Conservation (phyloP, 768 basidiomycete genomes). For the Lactarius sanguifluus region DNA sequence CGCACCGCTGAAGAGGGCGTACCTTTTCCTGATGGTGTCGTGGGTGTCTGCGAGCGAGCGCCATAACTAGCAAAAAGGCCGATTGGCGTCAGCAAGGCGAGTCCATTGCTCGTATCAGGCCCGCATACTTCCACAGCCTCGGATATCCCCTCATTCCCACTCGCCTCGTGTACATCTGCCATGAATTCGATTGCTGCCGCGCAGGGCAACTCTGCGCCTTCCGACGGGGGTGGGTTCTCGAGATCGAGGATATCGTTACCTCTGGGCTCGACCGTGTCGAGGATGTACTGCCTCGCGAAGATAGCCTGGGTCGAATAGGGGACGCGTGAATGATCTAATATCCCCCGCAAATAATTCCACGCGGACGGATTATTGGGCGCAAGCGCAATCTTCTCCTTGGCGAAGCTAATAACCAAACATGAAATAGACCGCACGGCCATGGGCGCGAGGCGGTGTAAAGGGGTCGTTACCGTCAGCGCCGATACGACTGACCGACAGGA, state of each 20-base stretch:
- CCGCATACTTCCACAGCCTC: constrained; percentile 40
- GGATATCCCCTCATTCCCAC: constrained; percentile 47
- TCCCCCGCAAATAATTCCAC: constrained; percentile 94
- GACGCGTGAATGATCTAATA: constrained; percentile 60
- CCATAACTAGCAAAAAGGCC: constrained; percentile 54
- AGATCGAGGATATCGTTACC: constrained; percentile 60
- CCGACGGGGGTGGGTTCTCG: constrained; percentile 68
- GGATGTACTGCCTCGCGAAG: constrained; percentile 68
- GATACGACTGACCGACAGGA: constrained; percentile 5
- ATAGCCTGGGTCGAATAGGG: constrained; percentile 55
- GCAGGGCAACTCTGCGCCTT: constrained; percentile 71
- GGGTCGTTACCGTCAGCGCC: constrained; percentile 4
- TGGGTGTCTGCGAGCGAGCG: constrained; percentile 63
- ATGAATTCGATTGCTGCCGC: constrained; percentile 80
- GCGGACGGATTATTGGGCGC: constrained; percentile 93
- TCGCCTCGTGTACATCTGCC: constrained; percentile 69
- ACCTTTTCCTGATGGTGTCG: constrained; percentile 80
- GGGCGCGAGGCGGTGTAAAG: background rate
- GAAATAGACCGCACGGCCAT: constrained; percentile 18
- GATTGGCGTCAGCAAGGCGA: background rate
- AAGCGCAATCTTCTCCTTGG: constrained; percentile 78
- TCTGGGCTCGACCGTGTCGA: constrained; percentile 30
- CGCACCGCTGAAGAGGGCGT: constrained; percentile 30
- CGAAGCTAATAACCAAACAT: constrained; percentile 46
- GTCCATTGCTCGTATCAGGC: background rate